Evolutionary conservation across 2,329 filamentous ascomycete species (phyloP).

Genomic region (Penicillium decumbens): DNA sequence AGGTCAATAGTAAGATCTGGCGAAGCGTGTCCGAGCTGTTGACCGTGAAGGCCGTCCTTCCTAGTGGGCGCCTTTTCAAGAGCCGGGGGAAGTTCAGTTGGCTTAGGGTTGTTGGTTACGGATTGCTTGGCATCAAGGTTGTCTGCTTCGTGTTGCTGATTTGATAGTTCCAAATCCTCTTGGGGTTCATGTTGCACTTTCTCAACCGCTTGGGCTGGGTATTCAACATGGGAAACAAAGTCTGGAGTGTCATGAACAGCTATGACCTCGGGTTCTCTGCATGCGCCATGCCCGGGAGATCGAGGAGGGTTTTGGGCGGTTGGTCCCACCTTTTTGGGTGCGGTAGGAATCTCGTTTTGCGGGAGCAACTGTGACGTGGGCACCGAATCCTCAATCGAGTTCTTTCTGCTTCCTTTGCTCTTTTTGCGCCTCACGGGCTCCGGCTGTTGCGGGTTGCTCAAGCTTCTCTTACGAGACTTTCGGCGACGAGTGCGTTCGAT

Average conservation of each 20-base stretch:
- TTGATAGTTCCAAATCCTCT: not conserved
- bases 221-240: not conserved
- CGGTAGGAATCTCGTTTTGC: not conserved
- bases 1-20: not conserved
- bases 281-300: not conserved
- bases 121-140: not conserved
- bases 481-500: not conserved
- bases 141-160: not conserved
- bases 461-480: slow-evolving; percentile 6
- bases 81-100: not conserved
- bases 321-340: too few species aligned
- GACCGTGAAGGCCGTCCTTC: not conserved
- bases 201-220: not conserved
- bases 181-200: not conserved
- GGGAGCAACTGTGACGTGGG: not conserved
- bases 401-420: slow-evolving; percentile 3
- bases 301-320: not conserved
- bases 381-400: not conserved
- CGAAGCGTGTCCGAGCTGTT: not conserved
- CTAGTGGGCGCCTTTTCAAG: not conserved
- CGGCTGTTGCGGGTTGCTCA: not conserved
- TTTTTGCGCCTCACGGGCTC: slow-evolving; percentile 3
- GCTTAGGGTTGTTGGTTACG: not conserved
- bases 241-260: not conserved
- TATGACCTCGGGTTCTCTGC: not conserved